phyloP scores from a whole-genome alignment of 2,329 filamentous ascomycete genomes.

The Colletotrichum incanum region DNA sequence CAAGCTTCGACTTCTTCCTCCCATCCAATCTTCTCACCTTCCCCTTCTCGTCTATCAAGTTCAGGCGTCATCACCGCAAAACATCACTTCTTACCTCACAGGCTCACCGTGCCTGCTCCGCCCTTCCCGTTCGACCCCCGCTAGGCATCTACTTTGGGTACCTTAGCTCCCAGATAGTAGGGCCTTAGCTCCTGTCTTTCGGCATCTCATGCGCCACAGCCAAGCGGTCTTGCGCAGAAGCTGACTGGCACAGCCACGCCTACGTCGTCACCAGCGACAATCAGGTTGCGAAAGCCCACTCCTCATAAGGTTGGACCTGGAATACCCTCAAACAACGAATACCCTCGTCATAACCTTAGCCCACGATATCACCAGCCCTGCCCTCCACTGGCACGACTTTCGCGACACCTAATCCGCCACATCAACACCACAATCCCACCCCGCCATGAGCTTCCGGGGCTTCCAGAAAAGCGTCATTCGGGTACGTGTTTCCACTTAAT shows the following conservation, averaged over 20 bases:
- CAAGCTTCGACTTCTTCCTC: background rate
- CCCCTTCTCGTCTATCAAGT: background rate
- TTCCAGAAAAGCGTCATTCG: slow-evolving; percentile 91
- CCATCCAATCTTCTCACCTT: background rate
- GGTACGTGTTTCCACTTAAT: slow-evolving; percentile 65
- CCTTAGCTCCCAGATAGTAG: slow-evolving; percentile 22
- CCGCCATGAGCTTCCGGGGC: slow-evolving; percentile 94
- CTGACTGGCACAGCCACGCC: slow-evolving; percentile 47
- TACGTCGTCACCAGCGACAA: slow-evolving; percentile 53
- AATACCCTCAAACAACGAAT: slow-evolving; percentile 42
- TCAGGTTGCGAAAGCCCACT: slow-evolving; percentile 43
- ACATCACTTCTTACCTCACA: background rate
- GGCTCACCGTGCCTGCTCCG: slow-evolving; percentile 3
- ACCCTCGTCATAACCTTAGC: slow-evolving; percentile 36
- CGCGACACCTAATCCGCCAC: slow-evolving; percentile 24
- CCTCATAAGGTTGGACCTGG: slow-evolving; percentile 42
- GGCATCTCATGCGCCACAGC: slow-evolving; percentile 43
- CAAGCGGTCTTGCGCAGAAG: slow-evolving; percentile 36
- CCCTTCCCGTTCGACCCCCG: slow-evolving; percentile 13
- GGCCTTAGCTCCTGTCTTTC: slow-evolving; percentile 35
- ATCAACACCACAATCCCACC: slow-evolving; percentile 38
- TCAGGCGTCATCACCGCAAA: slow-evolving; percentile 6
- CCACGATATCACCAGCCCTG: slow-evolving; percentile 21
- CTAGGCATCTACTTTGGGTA: slow-evolving; percentile 28
- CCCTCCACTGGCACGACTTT: slow-evolving; percentile 31